Evolutionary conservation across 192 early-diverging fungal genomes (phyloP).

Genomic region (Coemansia sp.): DNA sequence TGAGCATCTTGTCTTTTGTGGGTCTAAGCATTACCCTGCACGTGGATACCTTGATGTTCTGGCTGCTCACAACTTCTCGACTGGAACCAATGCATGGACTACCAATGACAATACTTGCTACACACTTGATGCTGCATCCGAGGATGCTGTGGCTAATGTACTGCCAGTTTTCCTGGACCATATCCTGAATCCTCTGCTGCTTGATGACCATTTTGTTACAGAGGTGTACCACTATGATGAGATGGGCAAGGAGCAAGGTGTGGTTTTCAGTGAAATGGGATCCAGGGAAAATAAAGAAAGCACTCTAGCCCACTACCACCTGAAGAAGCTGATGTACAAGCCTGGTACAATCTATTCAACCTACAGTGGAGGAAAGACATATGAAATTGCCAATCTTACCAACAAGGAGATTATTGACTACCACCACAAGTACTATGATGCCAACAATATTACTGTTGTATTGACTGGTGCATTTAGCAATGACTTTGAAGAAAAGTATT

Average conservation of each 20-base stretch:
- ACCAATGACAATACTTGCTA: conserved; percentile 67
- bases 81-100: conserved; percentile 75
- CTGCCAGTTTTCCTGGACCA: conserved; percentile 82
- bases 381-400: conserved; percentile 68
- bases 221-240: conserved; percentile 80
- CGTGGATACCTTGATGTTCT: conserved; percentile 75
- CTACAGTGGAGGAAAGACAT: conserved; percentile 78
- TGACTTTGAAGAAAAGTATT: too few species aligned
- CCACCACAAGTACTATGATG: too few species aligned
- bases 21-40: conserved; percentile 64
- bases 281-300: conserved; percentile 69
- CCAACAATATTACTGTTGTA: too few species aligned
- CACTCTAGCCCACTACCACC: conserved; percentile 50
- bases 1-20: conserved; percentile 82
- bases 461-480: too few species aligned
- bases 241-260: conserved; percentile 71
- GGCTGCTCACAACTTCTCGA: conserved; percentile 72
- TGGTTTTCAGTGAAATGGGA: conserved; percentile 79
- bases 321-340: conserved; percentile 51
- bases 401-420: conserved; percentile 77
- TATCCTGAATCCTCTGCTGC: conserved; percentile 69
- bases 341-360: conserved; percentile 60
- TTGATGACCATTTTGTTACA: conserved; percentile 72
- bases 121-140: conserved; percentile 63
- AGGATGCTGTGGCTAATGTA: conserved; percentile 69